A percentile compares a stretch with the other conserved stretches of the same genome.
These are phyloP conservation scores for Irpex lacteus DNA, from an alignment of 1,284 basidiomycete genomes.

Conservation along the genomic window DNA sequence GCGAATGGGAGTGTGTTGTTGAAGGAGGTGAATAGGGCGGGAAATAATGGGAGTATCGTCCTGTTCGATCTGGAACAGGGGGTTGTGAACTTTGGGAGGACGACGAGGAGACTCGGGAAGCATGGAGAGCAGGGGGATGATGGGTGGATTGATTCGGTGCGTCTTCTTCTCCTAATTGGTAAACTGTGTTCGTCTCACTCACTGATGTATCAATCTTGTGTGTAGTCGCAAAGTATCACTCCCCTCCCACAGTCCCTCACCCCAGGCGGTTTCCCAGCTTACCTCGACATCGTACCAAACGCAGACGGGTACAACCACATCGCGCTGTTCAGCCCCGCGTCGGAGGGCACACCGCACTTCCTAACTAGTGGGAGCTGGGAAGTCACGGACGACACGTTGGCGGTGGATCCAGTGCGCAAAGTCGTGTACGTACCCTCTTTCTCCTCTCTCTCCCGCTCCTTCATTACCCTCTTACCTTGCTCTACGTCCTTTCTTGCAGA, in stretches of 20 bases:
- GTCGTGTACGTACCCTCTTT: constrained; percentile 60
- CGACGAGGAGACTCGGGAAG: constrained; percentile 75
- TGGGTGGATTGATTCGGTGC: constrained; percentile 87
- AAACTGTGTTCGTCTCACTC: too few relatives aligned
- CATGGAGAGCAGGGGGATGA: constrained; percentile 83
- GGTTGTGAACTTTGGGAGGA: constrained; percentile 41
- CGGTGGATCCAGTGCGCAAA: constrained; percentile 65
- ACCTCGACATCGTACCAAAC: constrained; percentile 85
- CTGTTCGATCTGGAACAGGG: constrained; percentile 59
- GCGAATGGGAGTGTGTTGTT: constrained; percentile 73
- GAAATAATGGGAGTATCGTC: constrained; percentile 75
- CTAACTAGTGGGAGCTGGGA: constrained; percentile 91
- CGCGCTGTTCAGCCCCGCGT: constrained; percentile 81
- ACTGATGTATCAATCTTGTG: not conserved
- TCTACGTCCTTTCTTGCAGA: constrained; percentile 34
- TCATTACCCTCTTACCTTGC: not conserved
- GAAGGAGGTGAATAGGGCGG: constrained; percentile 85
- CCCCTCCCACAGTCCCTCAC: constrained; percentile 48
- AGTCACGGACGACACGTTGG: constrained; percentile 72
- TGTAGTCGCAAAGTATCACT: constrained; percentile 48
- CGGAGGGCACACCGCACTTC: constrained; percentile 69
- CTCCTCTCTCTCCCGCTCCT: not conserved
- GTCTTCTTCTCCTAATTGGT: constrained; percentile 22
- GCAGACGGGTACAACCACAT: constrained; percentile 84
- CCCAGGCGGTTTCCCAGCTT: constrained; percentile 52